Evolutionary conservation across 1,139 yeast genomes (phyloP).

Genomic region (Suhomyces guaymorum): DNA sequence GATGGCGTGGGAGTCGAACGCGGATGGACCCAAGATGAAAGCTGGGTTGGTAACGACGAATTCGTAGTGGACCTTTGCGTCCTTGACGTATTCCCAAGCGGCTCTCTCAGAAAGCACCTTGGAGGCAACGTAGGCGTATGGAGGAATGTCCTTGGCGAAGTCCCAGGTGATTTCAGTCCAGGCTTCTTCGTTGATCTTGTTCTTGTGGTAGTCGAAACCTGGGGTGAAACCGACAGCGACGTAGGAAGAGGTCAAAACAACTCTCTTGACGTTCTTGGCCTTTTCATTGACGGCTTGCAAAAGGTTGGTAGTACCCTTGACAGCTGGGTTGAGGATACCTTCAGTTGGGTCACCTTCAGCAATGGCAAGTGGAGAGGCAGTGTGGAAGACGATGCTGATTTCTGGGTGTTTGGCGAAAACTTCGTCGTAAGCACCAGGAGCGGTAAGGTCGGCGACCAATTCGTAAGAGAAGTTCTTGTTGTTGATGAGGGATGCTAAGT

Average conservation of each 20-base stretch:
- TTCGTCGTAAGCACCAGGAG: neutral
- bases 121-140: constrained; percentile 44
- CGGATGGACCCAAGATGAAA: constrained; percentile 27
- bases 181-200: constrained; percentile 30
- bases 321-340: neutral
- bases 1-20: constrained; percentile 30
- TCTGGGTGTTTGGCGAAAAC: neutral
- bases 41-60: constrained; percentile 21
- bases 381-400: neutral
- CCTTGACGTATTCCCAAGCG: constrained; percentile 53
- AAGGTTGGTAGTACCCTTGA: constrained; percentile 8
- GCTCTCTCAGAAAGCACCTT: constrained; percentile 55
- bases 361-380: neutral
- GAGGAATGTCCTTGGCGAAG: constrained; percentile 33
- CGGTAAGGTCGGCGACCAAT: neutral
- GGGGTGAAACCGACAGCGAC: constrained; percentile 16
- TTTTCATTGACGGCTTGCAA: constrained; percentile 27
- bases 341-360: neutral
- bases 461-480: neutral
- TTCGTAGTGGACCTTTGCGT: constrained; percentile 28
- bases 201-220: neutral
- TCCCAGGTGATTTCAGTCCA: constrained; percentile 45
- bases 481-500: neutral
- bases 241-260: constrained; percentile 26
- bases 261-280: constrained; percentile 22